These are phyloP conservation scores for Coniochaeta pulveracea DNA, from an alignment of 2,329 filamentous ascomycete genomes.

Conservation along the genomic window DNA sequence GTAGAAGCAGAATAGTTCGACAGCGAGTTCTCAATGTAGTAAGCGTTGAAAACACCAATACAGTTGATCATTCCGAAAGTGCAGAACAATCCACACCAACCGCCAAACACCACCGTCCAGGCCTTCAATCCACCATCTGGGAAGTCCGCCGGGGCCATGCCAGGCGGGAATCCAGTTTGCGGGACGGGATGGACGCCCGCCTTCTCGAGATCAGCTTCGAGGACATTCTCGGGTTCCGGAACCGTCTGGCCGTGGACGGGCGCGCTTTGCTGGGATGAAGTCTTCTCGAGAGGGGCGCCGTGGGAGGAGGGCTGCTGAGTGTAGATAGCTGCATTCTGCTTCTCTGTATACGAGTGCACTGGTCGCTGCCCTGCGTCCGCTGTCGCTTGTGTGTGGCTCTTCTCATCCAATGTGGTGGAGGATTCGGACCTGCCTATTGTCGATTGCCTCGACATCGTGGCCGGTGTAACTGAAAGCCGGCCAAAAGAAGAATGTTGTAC, in stretches of 20 bases:
- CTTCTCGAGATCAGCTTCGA: constrained; percentile 4
- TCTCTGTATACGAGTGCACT: not conserved
- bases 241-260: too few relatives aligned
- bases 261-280: too few relatives aligned
- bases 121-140: constrained; percentile 47
- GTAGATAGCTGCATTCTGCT: constrained; percentile 1
- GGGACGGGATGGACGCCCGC: not conserved
- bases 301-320: constrained; percentile 1
- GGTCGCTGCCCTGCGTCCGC: not conserved
- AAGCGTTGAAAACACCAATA: constrained; percentile 43
- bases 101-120: constrained; percentile 43
- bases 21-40: constrained; percentile 38
- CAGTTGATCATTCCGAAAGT: constrained; percentile 38
- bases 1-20: constrained; percentile 32
- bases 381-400: not conserved
- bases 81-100: constrained; percentile 27
- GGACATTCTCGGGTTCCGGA: constrained; percentile 1
- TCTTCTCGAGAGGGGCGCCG: not conserved
- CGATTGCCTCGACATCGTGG: too few relatives aligned
- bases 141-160: constrained; percentile 36
- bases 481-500: too few relatives aligned
- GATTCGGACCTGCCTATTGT: not conserved
- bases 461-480: too few relatives aligned
- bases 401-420: constrained; percentile 2
- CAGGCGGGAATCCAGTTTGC: constrained; percentile 13